A percentile compares a stretch with the other conserved stretches of the same genome.
Conservation (phyloP, 1,139 yeast species). For the Yamadazyma taylorii region DNA sequence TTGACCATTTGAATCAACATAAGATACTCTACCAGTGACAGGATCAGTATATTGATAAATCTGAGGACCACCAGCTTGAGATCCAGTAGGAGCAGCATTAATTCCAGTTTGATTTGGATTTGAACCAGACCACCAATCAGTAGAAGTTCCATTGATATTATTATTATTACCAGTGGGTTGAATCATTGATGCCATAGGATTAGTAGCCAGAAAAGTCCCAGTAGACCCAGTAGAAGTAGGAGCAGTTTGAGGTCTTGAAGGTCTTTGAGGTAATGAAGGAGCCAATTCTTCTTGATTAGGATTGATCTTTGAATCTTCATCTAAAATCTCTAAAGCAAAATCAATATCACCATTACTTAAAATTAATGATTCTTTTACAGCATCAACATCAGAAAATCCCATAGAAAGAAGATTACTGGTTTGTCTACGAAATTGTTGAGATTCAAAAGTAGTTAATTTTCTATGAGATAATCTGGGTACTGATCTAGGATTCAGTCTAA, state of each 20-base stretch:
- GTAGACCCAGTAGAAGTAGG: slow-evolving; percentile 9
- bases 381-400: slow-evolving; percentile 51
- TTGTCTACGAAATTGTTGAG: slow-evolving; percentile 38
- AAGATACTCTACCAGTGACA: slow-evolving; percentile 56
- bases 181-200: slow-evolving; percentile 19
- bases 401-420: slow-evolving; percentile 39
- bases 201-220: slow-evolving; percentile 15
- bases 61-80: slow-evolving; percentile 27
- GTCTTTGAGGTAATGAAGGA: slow-evolving; percentile 51
- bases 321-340: slow-evolving; percentile 47
- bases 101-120: slow-evolving; percentile 15
- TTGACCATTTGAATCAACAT: slow-evolving; percentile 59
- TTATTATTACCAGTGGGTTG: slow-evolving; percentile 11
- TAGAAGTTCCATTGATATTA: slow-evolving; percentile 7
- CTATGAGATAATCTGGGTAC: slow-evolving; percentile 44
- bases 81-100: slow-evolving; percentile 10
- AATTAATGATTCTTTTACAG: slow-evolving; percentile 50
- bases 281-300: slow-evolving; percentile 38
- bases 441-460: slow-evolving; percentile 43
- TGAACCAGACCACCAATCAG: slow-evolving; percentile 30
- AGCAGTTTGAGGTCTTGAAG: slow-evolving; percentile 18
- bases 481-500: slow-evolving; percentile 16
- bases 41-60: slow-evolving; percentile 66
- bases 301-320: slow-evolving; percentile 39
- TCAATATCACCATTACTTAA: slow-evolving; percentile 49